A percentile compares a stretch with the other conserved stretches of the same genome.
Conservation (phyloP, 495 filamentous ascomycete genomes). For the Podospora pseudopauciseta region DNA sequence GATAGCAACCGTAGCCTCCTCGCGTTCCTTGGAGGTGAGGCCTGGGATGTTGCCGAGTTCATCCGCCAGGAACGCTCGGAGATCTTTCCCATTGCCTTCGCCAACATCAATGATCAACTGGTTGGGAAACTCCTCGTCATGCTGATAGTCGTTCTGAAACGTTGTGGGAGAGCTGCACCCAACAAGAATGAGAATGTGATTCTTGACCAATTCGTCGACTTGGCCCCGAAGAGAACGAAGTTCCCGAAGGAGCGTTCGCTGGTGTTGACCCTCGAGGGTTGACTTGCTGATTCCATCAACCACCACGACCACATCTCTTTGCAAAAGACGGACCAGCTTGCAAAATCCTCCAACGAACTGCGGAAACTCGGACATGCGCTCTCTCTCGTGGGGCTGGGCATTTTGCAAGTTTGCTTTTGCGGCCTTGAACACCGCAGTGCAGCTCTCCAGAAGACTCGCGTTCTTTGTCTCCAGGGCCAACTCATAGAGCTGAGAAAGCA, state of each 20-base stretch:
- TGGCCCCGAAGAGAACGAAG: conserved; percentile 9
- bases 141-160: conserved; percentile 10
- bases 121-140: neutral
- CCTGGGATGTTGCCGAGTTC: conserved; percentile 19
- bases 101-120: conserved; percentile 16
- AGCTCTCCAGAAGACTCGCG: conserved; percentile 22
- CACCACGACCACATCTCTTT: conserved; percentile 21
- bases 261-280: conserved; percentile 17
- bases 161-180: conserved; percentile 13
- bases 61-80: conserved; percentile 11
- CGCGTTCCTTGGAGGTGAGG: conserved; percentile 20
- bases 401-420: conserved; percentile 9
- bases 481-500: conserved; percentile 20
- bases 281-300: conserved; percentile 23
- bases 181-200: conserved; percentile 18
- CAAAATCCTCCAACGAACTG: conserved; percentile 23
- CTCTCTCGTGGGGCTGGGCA: neutral
- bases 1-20: conserved; percentile 20
- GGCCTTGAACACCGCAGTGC: conserved; percentile 25
- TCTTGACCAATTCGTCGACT: neutral
- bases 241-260: conserved; percentile 18
- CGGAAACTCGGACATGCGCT: conserved; percentile 7
- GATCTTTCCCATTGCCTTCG: conserved; percentile 14
- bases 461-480: conserved; percentile 20
- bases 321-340: conserved; percentile 12